Conservation (phyloP, 257 asterid species). For the Solanum bulbocastanum region DNA sequence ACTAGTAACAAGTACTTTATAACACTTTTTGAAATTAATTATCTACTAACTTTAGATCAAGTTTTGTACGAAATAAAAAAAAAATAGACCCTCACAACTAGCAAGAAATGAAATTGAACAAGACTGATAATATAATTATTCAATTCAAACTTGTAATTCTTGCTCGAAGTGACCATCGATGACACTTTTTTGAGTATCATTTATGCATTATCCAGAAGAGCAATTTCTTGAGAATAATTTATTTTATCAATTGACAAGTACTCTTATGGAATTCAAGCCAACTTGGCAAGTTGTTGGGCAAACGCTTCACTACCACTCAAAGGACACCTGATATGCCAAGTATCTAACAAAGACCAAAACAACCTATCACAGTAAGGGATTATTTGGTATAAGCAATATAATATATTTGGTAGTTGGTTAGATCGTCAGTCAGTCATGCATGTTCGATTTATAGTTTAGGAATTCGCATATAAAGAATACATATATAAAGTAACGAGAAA, state of each 20-base stretch:
- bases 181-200: not conserved
- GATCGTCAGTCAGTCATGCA: too few species aligned
- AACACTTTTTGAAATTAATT: too few species aligned
- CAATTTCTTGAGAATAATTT: not conserved
- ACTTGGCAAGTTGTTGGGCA: not conserved
- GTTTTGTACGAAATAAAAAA: not conserved
- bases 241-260: not conserved
- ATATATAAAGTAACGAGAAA: too few species aligned
- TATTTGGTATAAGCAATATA: not conserved
- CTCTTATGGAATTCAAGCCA: not conserved
- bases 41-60: not conserved
- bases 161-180: not conserved
- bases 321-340: not conserved
- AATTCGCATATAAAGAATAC: not conserved
- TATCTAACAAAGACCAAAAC: not conserved
- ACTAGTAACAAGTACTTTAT: not conserved
- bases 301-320: not conserved
- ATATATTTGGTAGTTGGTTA: too few species aligned
- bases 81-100: not conserved
- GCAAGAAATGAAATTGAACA: not conserved
- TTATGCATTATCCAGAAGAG: not conserved
- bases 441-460: not conserved
- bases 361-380: not conserved
- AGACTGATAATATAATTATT: not conserved
- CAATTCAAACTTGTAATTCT: not conserved